A percentile compares a stretch with the other conserved stretches of the same genome.
Evolutionary conservation across 2,329 filamentous ascomycete genomes (phyloP).

Genomic region (Coniella lustricola): DNA sequence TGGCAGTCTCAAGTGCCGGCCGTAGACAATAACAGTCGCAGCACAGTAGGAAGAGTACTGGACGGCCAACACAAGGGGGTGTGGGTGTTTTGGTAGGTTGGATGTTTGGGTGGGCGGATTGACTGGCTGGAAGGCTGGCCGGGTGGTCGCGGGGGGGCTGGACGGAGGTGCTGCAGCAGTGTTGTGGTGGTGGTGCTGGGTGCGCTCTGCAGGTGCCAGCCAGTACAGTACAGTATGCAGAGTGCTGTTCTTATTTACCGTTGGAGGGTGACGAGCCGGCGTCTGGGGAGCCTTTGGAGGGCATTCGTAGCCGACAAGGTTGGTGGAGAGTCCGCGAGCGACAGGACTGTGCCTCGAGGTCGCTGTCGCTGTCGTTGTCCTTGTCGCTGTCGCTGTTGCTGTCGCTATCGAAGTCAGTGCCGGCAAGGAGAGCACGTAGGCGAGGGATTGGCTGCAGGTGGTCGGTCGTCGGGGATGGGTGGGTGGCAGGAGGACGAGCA

Average conservation of each 20-base stretch:
- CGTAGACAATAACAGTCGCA: too few species aligned
- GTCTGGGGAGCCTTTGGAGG: conserved; percentile 14
- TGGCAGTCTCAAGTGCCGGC: too few species aligned
- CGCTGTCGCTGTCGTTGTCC: too few species aligned
- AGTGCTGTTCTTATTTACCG: conserved; percentile 14
- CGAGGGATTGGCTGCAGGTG: neutral
- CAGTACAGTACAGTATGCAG: neutral
- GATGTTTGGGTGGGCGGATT: neutral
- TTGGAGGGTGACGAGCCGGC: conserved; percentile 14
- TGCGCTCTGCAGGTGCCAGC: neutral
- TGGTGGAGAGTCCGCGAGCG: conserved; percentile 1
- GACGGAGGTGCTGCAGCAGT: neutral
- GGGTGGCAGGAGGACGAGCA: too few species aligned
- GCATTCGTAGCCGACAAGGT: conserved; percentile 10
- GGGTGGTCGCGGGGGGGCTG: neutral
- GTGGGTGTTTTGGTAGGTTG: too few species aligned
- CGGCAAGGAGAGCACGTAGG: too few species aligned
- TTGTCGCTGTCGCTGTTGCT: too few species aligned
- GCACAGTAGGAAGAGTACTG: neutral
- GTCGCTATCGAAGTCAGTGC: neutral
- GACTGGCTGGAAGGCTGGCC: neutral
- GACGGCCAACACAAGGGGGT: neutral
- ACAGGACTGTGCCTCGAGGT: neutral
- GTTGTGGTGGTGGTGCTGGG: neutral
- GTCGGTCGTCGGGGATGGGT: too few species aligned